Conservation (phyloP, 345 rosid genomes). For the Streptanthus diversifolius region DNA sequence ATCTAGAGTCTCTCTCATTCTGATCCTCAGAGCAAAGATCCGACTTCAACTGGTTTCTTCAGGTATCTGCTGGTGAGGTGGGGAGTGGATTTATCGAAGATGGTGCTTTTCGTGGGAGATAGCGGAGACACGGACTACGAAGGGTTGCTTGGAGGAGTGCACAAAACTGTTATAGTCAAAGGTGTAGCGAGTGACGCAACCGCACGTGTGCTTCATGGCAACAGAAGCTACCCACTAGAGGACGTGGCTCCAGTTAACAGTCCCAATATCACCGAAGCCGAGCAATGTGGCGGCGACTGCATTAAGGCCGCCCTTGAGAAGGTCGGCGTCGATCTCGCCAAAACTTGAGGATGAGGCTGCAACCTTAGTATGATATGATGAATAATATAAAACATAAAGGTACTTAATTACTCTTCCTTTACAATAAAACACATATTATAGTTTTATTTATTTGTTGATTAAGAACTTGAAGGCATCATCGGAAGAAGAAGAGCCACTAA, state of each 20-base stretch:
- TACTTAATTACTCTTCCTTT: background rate
- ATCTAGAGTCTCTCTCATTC: background rate
- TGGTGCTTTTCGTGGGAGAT: constrained; percentile 60
- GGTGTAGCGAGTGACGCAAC: constrained; percentile 41
- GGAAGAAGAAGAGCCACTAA: too few species aligned
- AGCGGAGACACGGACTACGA: constrained; percentile 69
- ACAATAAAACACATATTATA: background rate
- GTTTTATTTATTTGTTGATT: background rate
- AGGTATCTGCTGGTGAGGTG: constrained; percentile 66
- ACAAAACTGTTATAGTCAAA: constrained; percentile 46
- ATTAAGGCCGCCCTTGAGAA: constrained; percentile 43
- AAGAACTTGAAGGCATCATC: background rate
- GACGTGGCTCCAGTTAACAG: constrained; percentile 51
- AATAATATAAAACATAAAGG: background rate
- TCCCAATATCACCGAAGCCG: constrained; percentile 38
- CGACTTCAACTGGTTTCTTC: constrained; percentile 6
- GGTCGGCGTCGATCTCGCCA: constrained; percentile 34
- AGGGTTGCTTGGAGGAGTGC: constrained; percentile 61
- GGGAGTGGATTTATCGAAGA: constrained; percentile 51
- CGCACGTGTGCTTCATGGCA: constrained; percentile 44
- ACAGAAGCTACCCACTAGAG: constrained; percentile 57
- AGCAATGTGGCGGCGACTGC: constrained; percentile 26
- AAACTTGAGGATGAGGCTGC: background rate
- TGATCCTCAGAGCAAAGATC: background rate
- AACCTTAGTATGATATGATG: background rate